Conservation (phyloP, 257 asterid species). For the Nicotiana paniculata region DNA sequence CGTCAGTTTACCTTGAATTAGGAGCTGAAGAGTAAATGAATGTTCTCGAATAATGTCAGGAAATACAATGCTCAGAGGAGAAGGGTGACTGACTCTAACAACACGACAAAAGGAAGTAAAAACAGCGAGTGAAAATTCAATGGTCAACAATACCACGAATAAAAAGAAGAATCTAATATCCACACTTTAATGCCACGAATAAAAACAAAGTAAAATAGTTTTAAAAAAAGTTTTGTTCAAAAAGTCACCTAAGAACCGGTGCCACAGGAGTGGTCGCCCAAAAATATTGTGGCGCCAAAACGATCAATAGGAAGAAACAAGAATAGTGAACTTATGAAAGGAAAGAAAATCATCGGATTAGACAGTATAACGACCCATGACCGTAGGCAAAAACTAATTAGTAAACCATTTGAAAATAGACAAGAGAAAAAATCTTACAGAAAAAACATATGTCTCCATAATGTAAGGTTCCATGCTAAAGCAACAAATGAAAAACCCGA, state of each 20-base stretch:
- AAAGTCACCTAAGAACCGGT: background rate
- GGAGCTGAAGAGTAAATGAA: background rate
- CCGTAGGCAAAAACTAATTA: background rate
- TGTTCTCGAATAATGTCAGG: background rate
- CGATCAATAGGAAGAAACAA: background rate
- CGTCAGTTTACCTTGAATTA: background rate
- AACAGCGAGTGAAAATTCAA: background rate
- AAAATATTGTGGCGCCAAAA: background rate
- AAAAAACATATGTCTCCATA: background rate
- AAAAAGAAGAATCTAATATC: background rate
- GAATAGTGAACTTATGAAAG: background rate
- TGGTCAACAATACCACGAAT: background rate
- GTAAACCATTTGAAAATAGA: background rate
- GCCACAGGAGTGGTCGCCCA: background rate
- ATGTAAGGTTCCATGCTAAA: background rate
- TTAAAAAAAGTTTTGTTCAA: background rate
- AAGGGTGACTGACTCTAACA: background rate
- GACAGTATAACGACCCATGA: background rate
- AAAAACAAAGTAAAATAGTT: background rate
- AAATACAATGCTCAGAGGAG: background rate
- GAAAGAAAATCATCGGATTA: background rate
- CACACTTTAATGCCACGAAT: background rate
- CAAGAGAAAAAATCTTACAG: background rate
- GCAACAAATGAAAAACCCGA: constrained; percentile 42
- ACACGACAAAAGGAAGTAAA: background rate